Base-by-base conservation (phyloP, 352 stramenopile species). In the Pythium myriotylum region DNA sequence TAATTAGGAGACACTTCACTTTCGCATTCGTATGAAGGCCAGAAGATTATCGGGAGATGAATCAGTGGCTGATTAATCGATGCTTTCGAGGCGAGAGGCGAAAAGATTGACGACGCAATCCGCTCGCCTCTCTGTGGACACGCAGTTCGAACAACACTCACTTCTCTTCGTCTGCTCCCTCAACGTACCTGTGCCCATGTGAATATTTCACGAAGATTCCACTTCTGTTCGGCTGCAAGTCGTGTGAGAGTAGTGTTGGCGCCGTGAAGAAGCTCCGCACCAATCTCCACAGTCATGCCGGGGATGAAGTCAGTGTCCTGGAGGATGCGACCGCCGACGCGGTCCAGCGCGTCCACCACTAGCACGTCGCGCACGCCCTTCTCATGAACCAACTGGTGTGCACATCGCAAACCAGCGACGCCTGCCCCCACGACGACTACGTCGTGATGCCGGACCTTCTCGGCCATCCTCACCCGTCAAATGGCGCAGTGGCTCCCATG, bases 31-130 rank as follows among this genome's bases (percentile, higher is more conserved):
- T 91, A 94, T 94, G 84, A 94, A 94, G 82, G 84, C 84, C 84
- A 89, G 60, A 78, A 90, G 81, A 87, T 90, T 81, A 92, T 70
- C 27, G 61, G 49, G 57, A 63, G 48, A 59, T 23, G 46, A 53
- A 91, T 86, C 81, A 86, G 70, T 85, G 84, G 84, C 84, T 94
- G 84, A 94, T 94, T 92, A 94, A 92, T 94, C 80, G 84, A 89
- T 94, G 84, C 84, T 19, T 54, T 50, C 0, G 0, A 9, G 3
- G 7, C 10, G 9, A n/a, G 47, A 40, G 23, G 10, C 17, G 45
- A 37, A 22, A 5, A 10, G 29, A 10, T 10, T 35, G 29, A 35
- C 5, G 10, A 10, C 29, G 5, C 29, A 35, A 10, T 35, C 29
- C 29, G 29, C 10, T 5, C 29, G 5, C 29, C 29, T 35, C 29